These are phyloP conservation scores for Stramenopiles sp. DNA, from an alignment of 352 stramenopile genomes.

Conservation along the genomic window DNA sequence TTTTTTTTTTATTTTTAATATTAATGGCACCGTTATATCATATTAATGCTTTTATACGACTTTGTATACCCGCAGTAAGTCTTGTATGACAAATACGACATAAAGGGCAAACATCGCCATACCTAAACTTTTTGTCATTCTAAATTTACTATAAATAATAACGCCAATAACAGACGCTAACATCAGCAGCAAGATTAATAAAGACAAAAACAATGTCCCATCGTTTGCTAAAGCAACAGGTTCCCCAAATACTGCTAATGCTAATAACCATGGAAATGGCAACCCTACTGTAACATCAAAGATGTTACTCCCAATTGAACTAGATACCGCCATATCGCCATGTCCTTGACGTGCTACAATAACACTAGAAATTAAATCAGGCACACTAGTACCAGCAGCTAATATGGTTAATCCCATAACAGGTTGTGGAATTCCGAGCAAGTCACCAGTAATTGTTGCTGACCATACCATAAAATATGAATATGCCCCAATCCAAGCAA, in stretches of 20 bases:
- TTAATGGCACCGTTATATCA: too few species aligned
- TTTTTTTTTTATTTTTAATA: too few species aligned
- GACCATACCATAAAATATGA: not conserved
- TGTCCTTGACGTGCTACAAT: not conserved
- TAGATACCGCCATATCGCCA: slow-evolving; percentile 7
- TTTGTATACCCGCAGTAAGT: too few species aligned
- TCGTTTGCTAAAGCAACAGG: not conserved
- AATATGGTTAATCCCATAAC: slow-evolving; percentile 5
- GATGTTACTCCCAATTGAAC: slow-evolving; percentile 1
- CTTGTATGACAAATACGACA: not conserved
- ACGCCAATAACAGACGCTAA: not conserved
- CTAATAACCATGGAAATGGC: slow-evolving; percentile 22
- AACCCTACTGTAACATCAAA: not conserved
- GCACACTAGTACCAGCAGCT: not conserved
- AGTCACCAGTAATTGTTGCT: not conserved
- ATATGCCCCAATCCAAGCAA: not conserved
- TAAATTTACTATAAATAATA: not conserved
- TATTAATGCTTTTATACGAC: too few species aligned
- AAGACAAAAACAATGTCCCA: not conserved
- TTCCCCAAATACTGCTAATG: slow-evolving; percentile 14
- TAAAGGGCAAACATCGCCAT: not conserved
- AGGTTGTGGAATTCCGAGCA: not conserved
- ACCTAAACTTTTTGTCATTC: slow-evolving; percentile 1
- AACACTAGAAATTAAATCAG: not conserved
- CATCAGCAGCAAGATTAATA: not conserved